phyloP scores from a whole-genome alignment of 2,329 filamentous ascomycete species.

The Clonostachys rosea region DNA sequence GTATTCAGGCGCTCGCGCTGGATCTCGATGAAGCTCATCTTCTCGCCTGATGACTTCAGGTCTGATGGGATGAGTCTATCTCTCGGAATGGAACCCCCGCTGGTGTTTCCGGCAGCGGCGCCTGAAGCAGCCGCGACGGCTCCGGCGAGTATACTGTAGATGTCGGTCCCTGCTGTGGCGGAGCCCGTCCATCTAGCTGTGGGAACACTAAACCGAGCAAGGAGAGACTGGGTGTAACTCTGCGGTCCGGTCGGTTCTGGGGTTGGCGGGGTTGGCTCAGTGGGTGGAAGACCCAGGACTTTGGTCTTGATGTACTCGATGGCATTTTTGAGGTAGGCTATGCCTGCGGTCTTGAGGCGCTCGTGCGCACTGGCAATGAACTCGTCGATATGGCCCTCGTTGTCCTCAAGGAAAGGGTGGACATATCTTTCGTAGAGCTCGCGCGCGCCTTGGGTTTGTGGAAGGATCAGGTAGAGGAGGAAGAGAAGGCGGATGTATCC shows the following conservation, averaged over 20 bases:
- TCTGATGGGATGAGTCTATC: constrained; percentile 65
- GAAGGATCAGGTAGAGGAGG: constrained; percentile 92
- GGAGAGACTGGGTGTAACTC: constrained; percentile 74
- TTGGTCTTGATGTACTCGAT: constrained; percentile 71
- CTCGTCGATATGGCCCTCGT: constrained; percentile 85
- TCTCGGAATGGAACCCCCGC: constrained; percentile 14
- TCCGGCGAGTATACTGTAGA: constrained; percentile 73
- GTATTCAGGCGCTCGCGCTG: constrained; percentile 75
- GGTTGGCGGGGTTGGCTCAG: constrained; percentile 26
- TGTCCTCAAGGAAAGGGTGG: constrained; percentile 81
- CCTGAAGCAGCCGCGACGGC: constrained; percentile 62
- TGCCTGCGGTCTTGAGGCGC: constrained; percentile 68
- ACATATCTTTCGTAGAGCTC: constrained; percentile 80
- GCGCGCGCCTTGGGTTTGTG: constrained; percentile 90
- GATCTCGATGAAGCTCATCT: constrained; percentile 70
- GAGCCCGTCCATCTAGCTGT: constrained; percentile 53
- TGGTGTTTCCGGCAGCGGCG: constrained; percentile 24
- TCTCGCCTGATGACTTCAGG: constrained; percentile 58
- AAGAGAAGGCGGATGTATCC: constrained; percentile 82
- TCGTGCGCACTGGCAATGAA: constrained; percentile 82
- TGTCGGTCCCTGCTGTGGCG: constrained; percentile 49
- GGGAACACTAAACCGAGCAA: constrained; percentile 83
- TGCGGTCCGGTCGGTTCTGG: constrained; percentile 38
- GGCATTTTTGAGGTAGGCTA: constrained; percentile 68
- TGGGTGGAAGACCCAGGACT: constrained; percentile 70